These are phyloP conservation scores for Rhizopus sp. DNA, from an alignment of 371 early-diverging fungal species.

Conservation along the genomic window DNA sequence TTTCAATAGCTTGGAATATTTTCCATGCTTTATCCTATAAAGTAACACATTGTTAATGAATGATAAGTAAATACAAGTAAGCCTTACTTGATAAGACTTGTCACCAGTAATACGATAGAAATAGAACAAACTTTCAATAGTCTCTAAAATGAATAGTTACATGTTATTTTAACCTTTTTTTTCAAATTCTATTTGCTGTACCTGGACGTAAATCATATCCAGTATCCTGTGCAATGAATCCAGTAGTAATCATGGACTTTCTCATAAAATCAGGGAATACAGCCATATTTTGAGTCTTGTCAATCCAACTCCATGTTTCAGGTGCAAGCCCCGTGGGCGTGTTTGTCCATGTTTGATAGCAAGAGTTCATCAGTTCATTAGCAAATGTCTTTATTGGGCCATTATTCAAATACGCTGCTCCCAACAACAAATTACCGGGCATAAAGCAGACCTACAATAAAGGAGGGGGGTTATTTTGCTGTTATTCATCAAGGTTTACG, in stretches of 20 bases:
- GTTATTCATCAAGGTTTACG: not conserved
- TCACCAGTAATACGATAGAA: conserved; percentile 77
- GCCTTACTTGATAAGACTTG: conserved; percentile 53
- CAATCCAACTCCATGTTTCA: conserved; percentile 52
- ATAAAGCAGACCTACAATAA: conserved; percentile 47
- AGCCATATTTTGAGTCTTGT: conserved; percentile 22
- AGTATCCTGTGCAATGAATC: conserved; percentile 27
- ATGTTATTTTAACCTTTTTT: not conserved
- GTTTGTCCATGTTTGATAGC: conserved; percentile 40
- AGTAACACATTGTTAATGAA: not conserved
- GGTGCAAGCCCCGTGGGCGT: conserved; percentile 50
- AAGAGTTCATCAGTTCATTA: conserved; percentile 41
- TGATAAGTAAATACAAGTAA: not conserved
- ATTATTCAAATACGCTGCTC: conserved; percentile 39
- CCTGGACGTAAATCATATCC: conserved; percentile 55
- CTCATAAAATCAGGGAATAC: conserved; percentile 33
- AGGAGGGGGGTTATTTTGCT: not conserved
- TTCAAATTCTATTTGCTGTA: not conserved
- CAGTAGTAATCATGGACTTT: conserved; percentile 20
- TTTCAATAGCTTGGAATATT: conserved; percentile 68
- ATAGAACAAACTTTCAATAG: conserved; percentile 76
- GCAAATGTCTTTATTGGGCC: conserved; percentile 26
- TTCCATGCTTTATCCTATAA: conserved; percentile 66
- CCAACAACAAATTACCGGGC: conserved; percentile 45
- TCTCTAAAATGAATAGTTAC: conserved; percentile 52